Evolutionary conservation across 306 rosid species (phyloP).

Genomic region (Sesbania bispinosa): DNA sequence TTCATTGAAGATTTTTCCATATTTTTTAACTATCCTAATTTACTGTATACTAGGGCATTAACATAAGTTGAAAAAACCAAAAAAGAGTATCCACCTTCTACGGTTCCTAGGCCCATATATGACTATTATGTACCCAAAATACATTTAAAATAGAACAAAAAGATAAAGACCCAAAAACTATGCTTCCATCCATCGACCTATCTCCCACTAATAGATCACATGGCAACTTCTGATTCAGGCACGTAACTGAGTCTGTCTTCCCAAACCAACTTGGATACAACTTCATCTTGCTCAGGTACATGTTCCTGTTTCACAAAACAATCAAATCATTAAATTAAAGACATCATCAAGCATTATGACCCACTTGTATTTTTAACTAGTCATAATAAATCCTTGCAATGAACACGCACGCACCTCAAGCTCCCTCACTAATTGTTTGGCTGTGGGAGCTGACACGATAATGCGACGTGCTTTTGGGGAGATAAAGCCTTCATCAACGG

Average conservation of each 20-base stretch:
- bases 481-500: constrained; percentile 98
- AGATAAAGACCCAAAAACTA: constrained; percentile 29
- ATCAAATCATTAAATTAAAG: neutral
- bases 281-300: constrained; percentile 80
- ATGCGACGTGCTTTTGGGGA: constrained; percentile 97
- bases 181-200: neutral
- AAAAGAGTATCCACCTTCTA: constrained; percentile 32
- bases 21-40: constrained; percentile 21
- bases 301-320: constrained; percentile 62
- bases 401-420: constrained; percentile 73
- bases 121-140: constrained; percentile 49
- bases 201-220: constrained; percentile 33
- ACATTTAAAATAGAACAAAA: constrained; percentile 8
- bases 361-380: constrained; percentile 35
- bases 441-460: constrained; percentile 95
- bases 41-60: constrained; percentile 22
- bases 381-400: too few relatives aligned
- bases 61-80: constrained; percentile 23
- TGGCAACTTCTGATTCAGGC: constrained; percentile 76
- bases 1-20: constrained; percentile 22
- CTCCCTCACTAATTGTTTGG: constrained; percentile 73
- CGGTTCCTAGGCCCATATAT: constrained; percentile 44
- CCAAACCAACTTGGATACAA: constrained; percentile 93
- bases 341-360: neutral
- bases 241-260: constrained; percentile 68